A percentile compares a stretch with the other conserved stretches of the same genome.
phyloP scores from a whole-genome alignment of 2,329 filamentous ascomycete species.

The Neospermospora avenae region DNA sequence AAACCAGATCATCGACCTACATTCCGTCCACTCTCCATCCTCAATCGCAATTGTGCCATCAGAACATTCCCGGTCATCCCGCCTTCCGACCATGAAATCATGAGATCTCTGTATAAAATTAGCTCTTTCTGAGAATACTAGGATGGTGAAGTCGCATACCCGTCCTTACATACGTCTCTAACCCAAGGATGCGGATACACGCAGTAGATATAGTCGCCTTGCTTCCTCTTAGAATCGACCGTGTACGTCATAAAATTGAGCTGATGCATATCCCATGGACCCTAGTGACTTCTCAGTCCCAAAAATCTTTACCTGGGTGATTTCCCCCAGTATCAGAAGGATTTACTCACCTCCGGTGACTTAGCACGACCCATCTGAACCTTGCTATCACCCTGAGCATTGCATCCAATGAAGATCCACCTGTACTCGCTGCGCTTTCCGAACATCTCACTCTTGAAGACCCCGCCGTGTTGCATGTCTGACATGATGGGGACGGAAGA shows the following conservation, averaged over 20 bases:
- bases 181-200: constrained; percentile 28
- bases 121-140: neutral
- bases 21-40: neutral
- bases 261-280: neutral
- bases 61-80: constrained; percentile 19
- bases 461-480: constrained; percentile 22
- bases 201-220: constrained; percentile 17
- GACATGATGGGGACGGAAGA: constrained; percentile 10
- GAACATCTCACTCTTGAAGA: constrained; percentile 24
- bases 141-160: neutral
- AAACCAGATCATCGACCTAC: neutral
- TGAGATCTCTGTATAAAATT: constrained; percentile 15
- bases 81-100: constrained; percentile 25
- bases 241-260: neutral
- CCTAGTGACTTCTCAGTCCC: neutral
- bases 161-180: constrained; percentile 8
- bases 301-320: neutral
- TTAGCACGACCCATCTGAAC: constrained; percentile 20
- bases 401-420: constrained; percentile 24
- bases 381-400: constrained; percentile 15
- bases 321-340: neutral
- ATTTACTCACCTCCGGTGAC: constrained; percentile 11
- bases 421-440: constrained; percentile 7
- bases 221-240: neutral
- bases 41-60: constrained; percentile 18